phyloP scores from a whole-genome alignment of 148 eudicot genomes.

The Cornus florida region DNA sequence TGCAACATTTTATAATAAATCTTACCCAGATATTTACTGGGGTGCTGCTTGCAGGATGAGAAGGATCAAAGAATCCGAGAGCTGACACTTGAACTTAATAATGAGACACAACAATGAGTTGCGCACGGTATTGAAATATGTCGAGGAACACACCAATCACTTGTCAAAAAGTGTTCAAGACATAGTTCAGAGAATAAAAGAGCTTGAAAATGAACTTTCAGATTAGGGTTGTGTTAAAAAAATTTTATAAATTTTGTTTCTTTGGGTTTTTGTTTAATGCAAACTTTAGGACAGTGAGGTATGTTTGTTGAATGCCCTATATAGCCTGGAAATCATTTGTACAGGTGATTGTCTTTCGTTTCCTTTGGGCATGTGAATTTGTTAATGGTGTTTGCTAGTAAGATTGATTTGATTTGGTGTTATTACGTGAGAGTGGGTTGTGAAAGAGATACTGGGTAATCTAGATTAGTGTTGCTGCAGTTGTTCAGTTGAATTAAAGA shows the following conservation, averaged over 20 bases:
- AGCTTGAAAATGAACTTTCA: slow-evolving; percentile 17
- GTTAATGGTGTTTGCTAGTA: not conserved
- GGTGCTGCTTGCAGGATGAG: slow-evolving; percentile 25
- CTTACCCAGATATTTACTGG: not conserved
- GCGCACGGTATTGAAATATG: slow-evolving; percentile 19
- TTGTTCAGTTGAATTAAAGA: too few relatives aligned
- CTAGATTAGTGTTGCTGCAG: not conserved
- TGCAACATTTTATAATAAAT: not conserved
- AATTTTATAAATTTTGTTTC: not conserved
- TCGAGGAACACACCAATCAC: slow-evolving; percentile 27
- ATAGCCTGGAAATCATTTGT: too few relatives aligned
- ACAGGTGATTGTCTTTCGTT: too few relatives aligned
- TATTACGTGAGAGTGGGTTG: not conserved
- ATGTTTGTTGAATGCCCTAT: not conserved
- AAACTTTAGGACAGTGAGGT: not conserved
- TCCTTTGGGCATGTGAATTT: not conserved
- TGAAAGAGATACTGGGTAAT: not conserved
- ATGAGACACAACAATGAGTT: slow-evolving; percentile 27
- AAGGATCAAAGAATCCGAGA: slow-evolving; percentile 36
- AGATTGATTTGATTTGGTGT: not conserved
- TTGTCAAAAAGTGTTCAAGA: slow-evolving; percentile 27
- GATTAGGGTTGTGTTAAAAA: slow-evolving; percentile 1
- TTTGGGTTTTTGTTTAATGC: not conserved
- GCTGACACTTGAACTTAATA: slow-evolving; percentile 31
- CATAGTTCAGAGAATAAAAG: slow-evolving; percentile 22